These are phyloP conservation scores for Cordyceps javanica DNA, from an alignment of 2,329 filamentous ascomycete species.

Conservation along the genomic window DNA sequence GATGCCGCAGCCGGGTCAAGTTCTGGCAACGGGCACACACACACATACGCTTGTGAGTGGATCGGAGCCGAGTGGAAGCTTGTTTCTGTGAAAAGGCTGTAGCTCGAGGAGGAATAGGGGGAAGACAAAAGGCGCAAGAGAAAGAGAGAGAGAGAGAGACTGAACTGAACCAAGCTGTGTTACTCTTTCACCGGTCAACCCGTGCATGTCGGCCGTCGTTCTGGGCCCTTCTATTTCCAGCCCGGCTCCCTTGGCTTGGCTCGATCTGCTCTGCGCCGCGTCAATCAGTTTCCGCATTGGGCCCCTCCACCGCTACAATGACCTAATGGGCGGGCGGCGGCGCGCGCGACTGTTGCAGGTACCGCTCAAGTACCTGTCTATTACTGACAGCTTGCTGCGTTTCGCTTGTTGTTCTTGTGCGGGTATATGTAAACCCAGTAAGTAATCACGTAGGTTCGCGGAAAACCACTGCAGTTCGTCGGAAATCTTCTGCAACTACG, in stretches of 20 bases:
- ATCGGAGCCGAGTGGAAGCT: too few species aligned
- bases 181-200: neutral
- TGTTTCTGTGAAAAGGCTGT: neutral
- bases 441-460: too few species aligned
- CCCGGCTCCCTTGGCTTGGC: neutral
- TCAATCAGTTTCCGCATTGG: slow-evolving; percentile 3
- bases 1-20: too few species aligned
- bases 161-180: neutral
- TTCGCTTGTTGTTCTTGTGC: neutral
- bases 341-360: neutral
- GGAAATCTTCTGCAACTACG: too few species aligned
- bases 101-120: neutral
- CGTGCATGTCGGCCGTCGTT: slow-evolving; percentile 1
- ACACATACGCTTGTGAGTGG: too few species aligned
- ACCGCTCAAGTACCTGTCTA: neutral
- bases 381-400: too few species aligned
- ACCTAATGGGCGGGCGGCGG: neutral
- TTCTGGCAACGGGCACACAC: too few species aligned
- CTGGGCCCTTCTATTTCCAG: slow-evolving; percentile 9
- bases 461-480: too few species aligned
- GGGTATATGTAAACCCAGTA: too few species aligned
- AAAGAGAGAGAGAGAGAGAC: neutral
- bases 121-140: neutral
- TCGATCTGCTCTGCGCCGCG: slow-evolving; percentile 6
- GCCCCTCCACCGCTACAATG: slow-evolving; percentile 8